Evolutionary conservation across 129 eudicot genomes (phyloP), one percentile per base, ranked within the genome.

Genomic region (Erigeron canadensis): DNA sequence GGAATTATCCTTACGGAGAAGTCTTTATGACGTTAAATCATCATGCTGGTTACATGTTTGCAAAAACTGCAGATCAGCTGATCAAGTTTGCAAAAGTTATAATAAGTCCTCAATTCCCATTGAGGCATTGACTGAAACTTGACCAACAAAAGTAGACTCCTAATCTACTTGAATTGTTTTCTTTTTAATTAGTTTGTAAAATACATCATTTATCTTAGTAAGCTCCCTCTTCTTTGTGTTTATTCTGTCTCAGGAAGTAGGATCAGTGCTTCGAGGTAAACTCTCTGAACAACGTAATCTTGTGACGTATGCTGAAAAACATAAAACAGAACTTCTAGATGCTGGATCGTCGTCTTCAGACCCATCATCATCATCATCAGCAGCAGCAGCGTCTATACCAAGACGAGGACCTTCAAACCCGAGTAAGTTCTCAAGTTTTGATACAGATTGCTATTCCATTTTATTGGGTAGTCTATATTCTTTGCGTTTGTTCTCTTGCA

Each of bases 201-300:
- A 37, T 47, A 18, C 9, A 81, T 69, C 9, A 42, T 22, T 56
- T 62, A 74, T 41, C 55, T 63, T 67, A 61, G 66, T 17, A 43
- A 10, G 55, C 53, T 61, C 48, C 58, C n/a, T 41, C n/a, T 53
- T 37, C 13, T 70, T 34, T 73, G 53, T 68, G 15, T 4, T 19
- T 72, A 22, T 64, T 13, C 75, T 57, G 75, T 70, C 42, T 47
- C 68, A 94, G 99, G 99, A 89, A 79, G 84, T 91, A n/a, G n/a
- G n/a, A 37, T 94, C 99, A 39, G 71, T 82, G 51, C 81, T 94
- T 58, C 81, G 88, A 75, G 78, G 87, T 71, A 90, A 84, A 80
- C 91, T 94, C 67, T 82, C 88, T 84, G 83, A 56, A 37, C 88
- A 85, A 82, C 44, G 66, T 61, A 90, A 87, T 81, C 96, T 94